Evolutionary conservation across 768 basidiomycete genomes (phyloP).

Genomic region (Coprinellus micaceus): DNA sequence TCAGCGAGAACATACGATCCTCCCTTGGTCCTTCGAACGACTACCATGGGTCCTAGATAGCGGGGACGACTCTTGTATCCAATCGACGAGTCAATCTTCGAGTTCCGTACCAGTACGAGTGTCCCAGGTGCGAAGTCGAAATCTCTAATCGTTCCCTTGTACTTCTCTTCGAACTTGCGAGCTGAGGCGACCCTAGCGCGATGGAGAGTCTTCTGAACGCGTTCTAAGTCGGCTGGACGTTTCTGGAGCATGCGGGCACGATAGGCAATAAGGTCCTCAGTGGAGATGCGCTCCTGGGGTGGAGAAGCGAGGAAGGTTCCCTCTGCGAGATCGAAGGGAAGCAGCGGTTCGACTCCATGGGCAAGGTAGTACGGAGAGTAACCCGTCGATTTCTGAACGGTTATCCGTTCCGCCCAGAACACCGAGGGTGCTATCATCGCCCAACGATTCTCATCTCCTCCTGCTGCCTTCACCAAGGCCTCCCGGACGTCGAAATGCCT

Average conservation of each 20-base stretch:
- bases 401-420: slow-evolving; percentile 31
- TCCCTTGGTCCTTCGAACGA: slow-evolving; percentile 23
- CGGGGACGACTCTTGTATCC: slow-evolving; percentile 28
- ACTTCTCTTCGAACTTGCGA: slow-evolving; percentile 23
- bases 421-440: slow-evolving; percentile 17
- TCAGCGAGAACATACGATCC: slow-evolving; percentile 30
- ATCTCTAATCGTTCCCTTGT: slow-evolving; percentile 14
- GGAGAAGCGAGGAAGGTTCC: slow-evolving; percentile 13
- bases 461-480: slow-evolving; percentile 26
- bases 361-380: slow-evolving; percentile 33
- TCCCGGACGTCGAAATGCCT: slow-evolving; percentile 26
- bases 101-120: slow-evolving; percentile 34
- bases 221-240: slow-evolving; percentile 18
- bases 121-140: too few species aligned
- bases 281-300: neutral
- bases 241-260: slow-evolving; percentile 22
- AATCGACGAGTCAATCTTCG: slow-evolving; percentile 24
- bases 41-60: slow-evolving; percentile 37
- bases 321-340: slow-evolving; percentile 27
- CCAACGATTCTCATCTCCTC: slow-evolving; percentile 31
- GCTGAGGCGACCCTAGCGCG: slow-evolving; percentile 4
- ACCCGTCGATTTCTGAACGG: slow-evolving; percentile 25
- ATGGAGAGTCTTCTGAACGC: slow-evolving; percentile 15
- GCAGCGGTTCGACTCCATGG: slow-evolving; percentile 29
- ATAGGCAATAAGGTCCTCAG: slow-evolving; percentile 18